Conservation (phyloP, 2,329 filamentous ascomycete species). For the Chrysoporthe austroafricana region DNA sequence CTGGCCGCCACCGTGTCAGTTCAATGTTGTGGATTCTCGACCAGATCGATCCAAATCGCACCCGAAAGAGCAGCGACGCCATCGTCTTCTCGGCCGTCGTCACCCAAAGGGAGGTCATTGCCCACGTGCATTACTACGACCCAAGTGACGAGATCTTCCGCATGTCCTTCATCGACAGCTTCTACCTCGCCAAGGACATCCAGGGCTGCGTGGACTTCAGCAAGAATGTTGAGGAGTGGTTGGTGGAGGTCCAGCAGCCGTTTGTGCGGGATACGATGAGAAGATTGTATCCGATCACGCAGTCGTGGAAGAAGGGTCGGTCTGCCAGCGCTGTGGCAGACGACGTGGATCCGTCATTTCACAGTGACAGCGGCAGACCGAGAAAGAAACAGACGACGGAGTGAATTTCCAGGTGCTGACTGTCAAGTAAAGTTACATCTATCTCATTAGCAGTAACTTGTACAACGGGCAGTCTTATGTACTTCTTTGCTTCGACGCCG, state of each 20-base stretch:
- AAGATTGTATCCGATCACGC: not conserved
- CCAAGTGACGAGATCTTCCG: not conserved
- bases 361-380: too few species aligned
- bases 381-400: too few species aligned
- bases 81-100: constrained; percentile 7
- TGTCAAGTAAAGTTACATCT: too few species aligned
- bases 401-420: too few species aligned
- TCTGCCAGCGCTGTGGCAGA: constrained; percentile 4
- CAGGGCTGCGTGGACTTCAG: not conserved
- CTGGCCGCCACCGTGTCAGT: constrained; percentile 4
- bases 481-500: too few species aligned
- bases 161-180: constrained; percentile 6
- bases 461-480: too few species aligned
- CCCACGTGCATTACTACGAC: constrained; percentile 9
- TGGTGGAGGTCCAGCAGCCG: constrained; percentile 1
- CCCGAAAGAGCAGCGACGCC: not conserved
- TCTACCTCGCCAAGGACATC: constrained; percentile 1
- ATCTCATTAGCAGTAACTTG: too few species aligned
- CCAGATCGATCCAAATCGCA: not conserved
- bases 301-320: not conserved
- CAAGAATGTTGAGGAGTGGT: not conserved
- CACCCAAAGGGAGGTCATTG: not conserved
- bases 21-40: constrained; percentile 1
- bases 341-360: not conserved
- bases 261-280: not conserved